Percentiles rank a stretch among this genome's conserved stretches.
These are phyloP conservation scores for Onygenales sp. DNA, from an alignment of 2,329 filamentous ascomycete genomes.

Conservation along the genomic window DNA sequence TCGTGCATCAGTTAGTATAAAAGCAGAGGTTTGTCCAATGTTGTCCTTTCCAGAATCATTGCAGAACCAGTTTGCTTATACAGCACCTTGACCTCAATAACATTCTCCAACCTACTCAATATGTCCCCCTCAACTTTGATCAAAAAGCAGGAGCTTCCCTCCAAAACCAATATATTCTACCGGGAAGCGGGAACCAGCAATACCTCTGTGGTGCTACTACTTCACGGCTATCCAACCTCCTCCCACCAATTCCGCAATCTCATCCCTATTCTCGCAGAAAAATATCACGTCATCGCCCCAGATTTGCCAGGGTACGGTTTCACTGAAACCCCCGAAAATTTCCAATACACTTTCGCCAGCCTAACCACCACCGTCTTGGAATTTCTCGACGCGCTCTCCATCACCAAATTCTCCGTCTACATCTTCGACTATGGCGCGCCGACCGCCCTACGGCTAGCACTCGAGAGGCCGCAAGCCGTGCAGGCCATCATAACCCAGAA, in stretches of 20 bases:
- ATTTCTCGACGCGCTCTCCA: conserved; percentile 40
- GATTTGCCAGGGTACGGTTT: conserved; percentile 54
- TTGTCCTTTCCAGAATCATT: too few species aligned
- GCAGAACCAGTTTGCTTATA: too few species aligned
- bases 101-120: too few species aligned
- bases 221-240: conserved; percentile 40
- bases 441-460: conserved; percentile 44
- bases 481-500: conserved; percentile 50
- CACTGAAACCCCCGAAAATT: conserved; percentile 40
- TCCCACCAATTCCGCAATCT: conserved; percentile 38
- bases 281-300: conserved; percentile 43
- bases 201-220: conserved; percentile 33
- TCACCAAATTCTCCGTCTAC: conserved; percentile 46
- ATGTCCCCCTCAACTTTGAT: too few species aligned
- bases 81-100: too few species aligned
- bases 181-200: conserved; percentile 23
- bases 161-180: conserved; percentile 26
- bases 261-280: conserved; percentile 33
- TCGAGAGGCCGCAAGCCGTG: conserved; percentile 39
- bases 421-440: conserved; percentile 57
- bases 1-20: too few species aligned
- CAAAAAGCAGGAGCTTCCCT: not conserved
- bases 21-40: too few species aligned
- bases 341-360: conserved; percentile 46
- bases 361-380: conserved; percentile 39